Base-by-base conservation (phyloP, 2,329 filamentous ascomycete species). In the Trichoderma sp. region DNA sequence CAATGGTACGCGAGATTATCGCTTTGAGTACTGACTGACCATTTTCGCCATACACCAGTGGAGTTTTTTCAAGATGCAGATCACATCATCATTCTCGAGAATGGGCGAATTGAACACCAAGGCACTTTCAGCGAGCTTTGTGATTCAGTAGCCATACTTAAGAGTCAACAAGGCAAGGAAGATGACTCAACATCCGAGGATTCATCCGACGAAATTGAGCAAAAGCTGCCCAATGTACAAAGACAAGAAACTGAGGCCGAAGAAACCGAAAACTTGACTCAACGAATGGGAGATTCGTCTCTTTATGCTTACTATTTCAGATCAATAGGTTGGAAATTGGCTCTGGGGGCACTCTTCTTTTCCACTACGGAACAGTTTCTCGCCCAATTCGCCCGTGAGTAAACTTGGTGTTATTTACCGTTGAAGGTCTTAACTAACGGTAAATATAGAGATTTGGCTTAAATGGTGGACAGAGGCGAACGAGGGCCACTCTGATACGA, bases 401-500 rank as follows among this genome's bases (percentile, higher is more conserved):
- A 6, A 20, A 32, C 55, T 32, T 12, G 1, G 9, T 12, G 4
- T 11, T 2, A 39, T 64, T 64, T 23, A 11, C 11, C 5, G 0
- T 23, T 11, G 5, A 20, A 6, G 5, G 17, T 20, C 17, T 20
- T 34, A 3, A 3, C 55, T 59, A 34, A 59, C 17, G 17, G 7
- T 32, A 2, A 6, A 12, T 30, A 7, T 6, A 77, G 75, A 74
- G 17, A 62, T 77, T 12, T 78, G 76, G 76, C 32, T 77, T 12
- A 73, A 77, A 62, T 75, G 75, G 74, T 76, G 76, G 76, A 74
- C 75, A 20, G 74, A 77, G 28, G 64, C 71, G 6, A 74, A 76
- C 11, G 73, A 59, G 0, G 23, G 59, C 4, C 66, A 74, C 12
- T 72, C 75, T 20, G 73, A 77, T 43, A 59, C 74, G 6, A 50